Percentiles rank a stretch among this genome's conserved stretches.
Conservation (phyloP, 129 eudicot species). For the Deinandra increscens region DNA sequence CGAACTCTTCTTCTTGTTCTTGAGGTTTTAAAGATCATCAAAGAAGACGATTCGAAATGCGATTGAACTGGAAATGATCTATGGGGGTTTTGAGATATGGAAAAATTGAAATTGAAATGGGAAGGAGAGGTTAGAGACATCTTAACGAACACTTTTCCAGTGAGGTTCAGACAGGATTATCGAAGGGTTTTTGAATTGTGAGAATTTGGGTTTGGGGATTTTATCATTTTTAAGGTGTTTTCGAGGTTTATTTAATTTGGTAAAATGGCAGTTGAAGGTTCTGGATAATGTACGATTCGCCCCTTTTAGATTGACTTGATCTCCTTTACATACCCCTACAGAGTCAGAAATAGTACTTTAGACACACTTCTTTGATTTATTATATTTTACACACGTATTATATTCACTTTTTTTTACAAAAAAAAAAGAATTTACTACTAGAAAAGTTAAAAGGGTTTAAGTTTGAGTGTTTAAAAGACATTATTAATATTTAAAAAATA, state of each 20-base stretch:
- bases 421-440: too few species aligned
- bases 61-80: slow-evolving; percentile 22
- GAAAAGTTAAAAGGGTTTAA: too few species aligned
- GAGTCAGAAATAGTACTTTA: background rate
- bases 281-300: slow-evolving; percentile 5
- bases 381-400: too few species aligned
- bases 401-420: too few species aligned
- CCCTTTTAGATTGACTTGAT: slow-evolving; percentile 14
- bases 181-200: too few species aligned
- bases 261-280: slow-evolving; percentile 20
- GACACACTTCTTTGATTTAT: background rate
- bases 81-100: slow-evolving; percentile 24
- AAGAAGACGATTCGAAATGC: slow-evolving; percentile 27
- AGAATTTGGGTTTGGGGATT: background rate
- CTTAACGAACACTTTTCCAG: background rate
- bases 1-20: slow-evolving; percentile 17
- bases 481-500: too few species aligned
- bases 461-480: too few species aligned
- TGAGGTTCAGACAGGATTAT: slow-evolving; percentile 21
- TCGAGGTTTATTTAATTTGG: slow-evolving; percentile 12
- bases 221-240: background rate
- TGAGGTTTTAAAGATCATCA: slow-evolving; percentile 22
- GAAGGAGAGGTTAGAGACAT: slow-evolving; percentile 42
- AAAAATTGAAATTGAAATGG: slow-evolving; percentile 39
- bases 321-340: background rate